Conservation (phyloP, 139 green algal species). For the Picochlorum sp. region DNA sequence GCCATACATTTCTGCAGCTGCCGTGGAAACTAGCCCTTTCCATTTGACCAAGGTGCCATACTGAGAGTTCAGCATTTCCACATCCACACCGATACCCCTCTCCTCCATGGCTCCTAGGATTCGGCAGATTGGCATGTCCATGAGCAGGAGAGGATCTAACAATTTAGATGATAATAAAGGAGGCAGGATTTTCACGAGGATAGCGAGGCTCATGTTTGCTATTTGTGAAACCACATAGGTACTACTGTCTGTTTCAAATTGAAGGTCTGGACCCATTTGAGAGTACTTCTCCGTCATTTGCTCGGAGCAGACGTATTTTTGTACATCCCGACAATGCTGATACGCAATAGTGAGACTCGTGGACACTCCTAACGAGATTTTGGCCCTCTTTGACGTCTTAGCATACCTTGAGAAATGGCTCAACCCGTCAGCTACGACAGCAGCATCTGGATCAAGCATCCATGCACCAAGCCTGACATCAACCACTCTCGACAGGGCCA, state of each 20-base stretch:
- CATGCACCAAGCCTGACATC: constrained; percentile 3
- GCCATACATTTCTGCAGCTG: neutral
- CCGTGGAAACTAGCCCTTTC: neutral
- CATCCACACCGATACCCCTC: neutral
- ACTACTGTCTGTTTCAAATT: neutral
- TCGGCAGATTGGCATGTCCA: neutral
- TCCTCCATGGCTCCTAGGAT: neutral
- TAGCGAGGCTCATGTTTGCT: neutral
- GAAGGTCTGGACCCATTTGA: neutral
- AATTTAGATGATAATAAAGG: neutral
- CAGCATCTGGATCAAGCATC: constrained; percentile 3
- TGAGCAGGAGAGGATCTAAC: neutral
- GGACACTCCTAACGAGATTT: neutral
- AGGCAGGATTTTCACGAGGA: neutral
- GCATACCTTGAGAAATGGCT: neutral
- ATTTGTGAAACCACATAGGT: neutral
- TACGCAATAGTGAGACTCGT: too few species aligned
- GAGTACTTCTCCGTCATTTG: neutral
- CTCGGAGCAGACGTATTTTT: too few species aligned
- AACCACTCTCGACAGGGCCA: neutral
- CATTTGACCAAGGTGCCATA: neutral
- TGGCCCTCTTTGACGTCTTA: neutral
- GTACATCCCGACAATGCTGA: too few species aligned
- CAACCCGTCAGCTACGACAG: neutral
- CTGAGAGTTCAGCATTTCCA: neutral